phyloP scores from a whole-genome alignment of 1,284 basidiomycete genomes.

The Ceratobasidium sp. region DNA sequence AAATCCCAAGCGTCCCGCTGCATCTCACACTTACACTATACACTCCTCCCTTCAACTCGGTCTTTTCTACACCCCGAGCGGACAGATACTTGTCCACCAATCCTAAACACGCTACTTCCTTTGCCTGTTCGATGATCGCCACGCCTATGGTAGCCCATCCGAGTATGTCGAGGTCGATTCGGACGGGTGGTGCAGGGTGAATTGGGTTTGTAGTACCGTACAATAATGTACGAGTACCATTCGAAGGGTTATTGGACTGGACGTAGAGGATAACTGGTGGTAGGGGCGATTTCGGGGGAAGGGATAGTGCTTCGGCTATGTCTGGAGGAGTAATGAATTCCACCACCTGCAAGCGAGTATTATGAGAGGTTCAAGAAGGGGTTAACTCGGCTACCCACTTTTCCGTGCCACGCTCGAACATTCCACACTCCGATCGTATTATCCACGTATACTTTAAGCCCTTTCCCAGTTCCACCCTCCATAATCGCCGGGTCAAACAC shows the following conservation, averaged over 20 bases:
- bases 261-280: slow-evolving; percentile 33
- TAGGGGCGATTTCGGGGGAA: neutral
- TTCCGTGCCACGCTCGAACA: slow-evolving; percentile 43
- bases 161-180: slow-evolving; percentile 45
- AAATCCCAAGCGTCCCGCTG: slow-evolving; percentile 42
- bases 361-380: neutral
- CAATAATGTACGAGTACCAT: slow-evolving; percentile 16
- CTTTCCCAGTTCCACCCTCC: slow-evolving; percentile 42
- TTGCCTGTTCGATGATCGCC: slow-evolving; percentile 13
- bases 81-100: slow-evolving; percentile 47
- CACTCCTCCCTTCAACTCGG: slow-evolving; percentile 4
- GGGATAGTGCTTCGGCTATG: slow-evolving; percentile 26
- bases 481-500: slow-evolving; percentile 43
- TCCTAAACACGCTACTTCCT: slow-evolving; percentile 43
- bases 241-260: slow-evolving; percentile 37
- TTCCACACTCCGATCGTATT: slow-evolving; percentile 48
- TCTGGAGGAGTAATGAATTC: slow-evolving; percentile 43
- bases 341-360: slow-evolving; percentile 29
- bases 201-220: neutral
- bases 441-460: slow-evolving; percentile 44
- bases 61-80: slow-evolving; percentile 29
- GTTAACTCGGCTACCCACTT: slow-evolving; percentile 3
- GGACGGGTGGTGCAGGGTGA: slow-evolving; percentile 25
- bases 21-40: slow-evolving; percentile 24
- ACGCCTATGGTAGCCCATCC: slow-evolving; percentile 44